Evolutionary conservation across 2,329 filamentous ascomycete species (phyloP).

Genomic region (Orbilia javanica): DNA sequence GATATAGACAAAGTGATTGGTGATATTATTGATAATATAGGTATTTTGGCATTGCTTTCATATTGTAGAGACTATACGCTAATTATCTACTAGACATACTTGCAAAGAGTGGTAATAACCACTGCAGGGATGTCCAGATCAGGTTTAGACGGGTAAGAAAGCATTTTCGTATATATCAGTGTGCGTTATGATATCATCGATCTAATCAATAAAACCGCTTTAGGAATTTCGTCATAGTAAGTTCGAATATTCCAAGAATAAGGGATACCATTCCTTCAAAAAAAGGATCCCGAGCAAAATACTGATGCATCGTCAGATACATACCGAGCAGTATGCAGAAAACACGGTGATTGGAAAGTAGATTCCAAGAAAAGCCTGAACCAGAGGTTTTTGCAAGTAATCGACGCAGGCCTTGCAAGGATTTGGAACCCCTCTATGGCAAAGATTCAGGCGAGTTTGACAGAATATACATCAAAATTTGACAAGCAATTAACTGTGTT

Average conservation of each 20-base stretch:
- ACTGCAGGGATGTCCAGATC: constrained; percentile 15
- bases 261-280: background rate
- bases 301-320: constrained; percentile 10
- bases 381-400: background rate
- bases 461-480: background rate
- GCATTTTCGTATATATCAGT: background rate
- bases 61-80: background rate
- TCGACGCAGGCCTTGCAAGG: constrained; percentile 14
- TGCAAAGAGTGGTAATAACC: background rate
- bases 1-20: background rate
- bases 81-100: background rate
- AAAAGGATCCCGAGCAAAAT: background rate
- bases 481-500: background rate
- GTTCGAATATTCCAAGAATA: background rate
- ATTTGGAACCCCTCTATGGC: constrained; percentile 23
- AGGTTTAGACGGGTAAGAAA: constrained; percentile 14
- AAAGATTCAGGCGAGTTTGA: constrained; percentile 1
- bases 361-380: constrained; percentile 25
- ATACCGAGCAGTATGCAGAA: constrained; percentile 26
- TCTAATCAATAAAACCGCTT: background rate
- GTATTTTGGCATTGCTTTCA: too few relatives aligned
- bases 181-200: too few relatives aligned
- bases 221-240: background rate
- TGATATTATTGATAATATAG: constrained; percentile 2
- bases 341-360: constrained; percentile 8